Evolutionary conservation across 345 rosid species (phyloP), one percentile per base, ranked within the genome.

Genomic region (Citrus unshiu): DNA sequence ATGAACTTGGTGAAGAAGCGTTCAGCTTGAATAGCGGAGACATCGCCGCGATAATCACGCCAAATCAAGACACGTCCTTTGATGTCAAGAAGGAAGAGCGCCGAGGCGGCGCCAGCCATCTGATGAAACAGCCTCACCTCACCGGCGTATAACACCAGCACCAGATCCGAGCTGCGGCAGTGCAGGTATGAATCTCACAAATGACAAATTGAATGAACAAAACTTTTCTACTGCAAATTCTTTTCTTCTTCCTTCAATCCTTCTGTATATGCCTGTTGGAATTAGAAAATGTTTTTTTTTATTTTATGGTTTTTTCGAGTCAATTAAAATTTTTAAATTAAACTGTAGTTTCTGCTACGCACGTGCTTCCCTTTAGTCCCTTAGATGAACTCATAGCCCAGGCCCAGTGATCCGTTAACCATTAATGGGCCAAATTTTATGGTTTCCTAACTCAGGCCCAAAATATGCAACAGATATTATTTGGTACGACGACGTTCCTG

Each of bases 41-140:
- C 97, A 61, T 92, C 94, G 43, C 97, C 97, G 54, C 97, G 93
- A 76, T 92, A 92, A 80, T 92, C 97, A n/a, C 97, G 94, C 97
- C 97, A 92, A 25, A 92, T 88, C 24, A 92, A 84, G 62, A 92
- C 93, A 49, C 93, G 93, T 3, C 96, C 96, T 60, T 92, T 92
- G 75, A 90, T 89, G 78, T 92, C 96, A 51, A 92, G 89, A 70
- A 92, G 90, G 83, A 92, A 92, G 76, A 92, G 89, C 80, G 97
- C 97, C 68, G 97, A 92, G 78, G 88, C 94, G 87, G 97, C 94
- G 80, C 97, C 97, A 12, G 97, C 94, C 97, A 90, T 90, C 24
- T 64, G 80, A 73, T 70, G 46, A 56, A 35, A 30, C 19, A 0
- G 54, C 37, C 58, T 54, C 58, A 18, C 58, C 58, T 65, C 72